Base-by-base conservation (phyloP, 2,329 filamentous ascomycete species). In the Septoria petroselini region DNA sequence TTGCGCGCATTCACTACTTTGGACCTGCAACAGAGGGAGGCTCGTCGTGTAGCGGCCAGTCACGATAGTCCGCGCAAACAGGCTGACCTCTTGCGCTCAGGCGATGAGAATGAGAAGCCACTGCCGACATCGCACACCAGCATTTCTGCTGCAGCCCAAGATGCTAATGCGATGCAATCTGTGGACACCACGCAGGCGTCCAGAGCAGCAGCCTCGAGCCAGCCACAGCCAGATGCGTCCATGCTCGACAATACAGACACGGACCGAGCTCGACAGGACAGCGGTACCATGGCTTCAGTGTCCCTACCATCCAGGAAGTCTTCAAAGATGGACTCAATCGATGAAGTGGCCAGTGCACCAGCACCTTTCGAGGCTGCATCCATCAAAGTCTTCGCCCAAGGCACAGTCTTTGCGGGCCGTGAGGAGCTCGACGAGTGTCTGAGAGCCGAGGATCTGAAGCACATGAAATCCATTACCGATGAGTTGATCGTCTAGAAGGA, bases 1-100 rank as follows among this genome's bases (percentile, higher is more conserved):
- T 21, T 54, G 12, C 27, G 43, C n/a, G 45, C 41, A 41, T 15
- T 54, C 11, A 39, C 15, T n/a, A 37, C 29, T 4, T 37, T 54
- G 46, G 47, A 50, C 25, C 21, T 54, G 21, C 19, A 47, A 21
- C 39, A 37, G 1, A 19, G 31, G 2, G 31, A 46, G 21, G 33
- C 27, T 46, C 2, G 21, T 17, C 12, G 15, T 29, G n/a, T 21
- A 29, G 15, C 37, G 23, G 37, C 15, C 5, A 27, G 5, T 5
- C 5, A 27, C 23, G 5, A 27, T 27, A 9, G 5, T 27, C 9
- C 23, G 5, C 23, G 9, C 5, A 9, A 27, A 9, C 23, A 5
- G 23, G 37, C 37, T 23, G 19, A 14, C 23, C 37, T 14, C n/a
- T 35, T 8, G n/a, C 33, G n/a, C 15, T 14, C 33, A 35, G 33